phyloP scores from a whole-genome alignment of 306 rosid genomes.

The Glycine soja region DNA sequence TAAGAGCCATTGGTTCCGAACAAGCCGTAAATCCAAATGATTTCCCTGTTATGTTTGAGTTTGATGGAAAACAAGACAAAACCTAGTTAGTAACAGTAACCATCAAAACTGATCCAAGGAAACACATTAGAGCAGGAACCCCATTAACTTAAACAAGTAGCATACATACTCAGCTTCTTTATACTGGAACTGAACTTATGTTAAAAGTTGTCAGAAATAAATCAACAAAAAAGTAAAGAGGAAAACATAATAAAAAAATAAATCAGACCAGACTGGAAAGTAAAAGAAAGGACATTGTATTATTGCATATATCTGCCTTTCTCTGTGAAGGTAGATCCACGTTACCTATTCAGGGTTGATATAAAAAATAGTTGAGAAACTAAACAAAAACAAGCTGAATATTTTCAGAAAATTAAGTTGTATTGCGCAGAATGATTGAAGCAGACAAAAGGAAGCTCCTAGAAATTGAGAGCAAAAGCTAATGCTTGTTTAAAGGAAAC shows the following conservation, averaged over 20 bases:
- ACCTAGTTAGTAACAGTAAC: background rate
- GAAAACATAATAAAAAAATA: background rate
- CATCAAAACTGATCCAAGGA: slow-evolving; percentile 30
- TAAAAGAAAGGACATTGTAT: background rate
- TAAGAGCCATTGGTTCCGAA: slow-evolving; percentile 96
- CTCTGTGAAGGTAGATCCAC: background rate
- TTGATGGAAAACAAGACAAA: slow-evolving; percentile 12
- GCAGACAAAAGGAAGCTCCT: background rate
- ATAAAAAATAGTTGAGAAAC: background rate
- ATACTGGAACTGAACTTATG: background rate
- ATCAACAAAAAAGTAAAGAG: background rate
- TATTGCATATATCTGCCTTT: background rate
- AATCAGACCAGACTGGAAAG: background rate
- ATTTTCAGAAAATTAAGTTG: background rate
- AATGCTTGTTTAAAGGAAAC: background rate
- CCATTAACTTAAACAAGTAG: background rate
- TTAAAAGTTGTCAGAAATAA: slow-evolving; percentile 13
- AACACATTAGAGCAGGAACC: slow-evolving; percentile 24
- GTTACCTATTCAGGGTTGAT: background rate
- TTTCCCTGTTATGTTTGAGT: slow-evolving; percentile 75
- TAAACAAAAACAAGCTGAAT: background rate
- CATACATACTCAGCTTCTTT: slow-evolving; percentile 17
- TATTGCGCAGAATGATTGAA: background rate
- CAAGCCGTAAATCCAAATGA: slow-evolving; percentile 94
- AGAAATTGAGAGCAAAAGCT: background rate